Evolutionary conservation across 2,329 filamentous ascomycete species (phyloP), one percentile per base, ranked within the genome.

Genomic region (Fusarium sp.): DNA sequence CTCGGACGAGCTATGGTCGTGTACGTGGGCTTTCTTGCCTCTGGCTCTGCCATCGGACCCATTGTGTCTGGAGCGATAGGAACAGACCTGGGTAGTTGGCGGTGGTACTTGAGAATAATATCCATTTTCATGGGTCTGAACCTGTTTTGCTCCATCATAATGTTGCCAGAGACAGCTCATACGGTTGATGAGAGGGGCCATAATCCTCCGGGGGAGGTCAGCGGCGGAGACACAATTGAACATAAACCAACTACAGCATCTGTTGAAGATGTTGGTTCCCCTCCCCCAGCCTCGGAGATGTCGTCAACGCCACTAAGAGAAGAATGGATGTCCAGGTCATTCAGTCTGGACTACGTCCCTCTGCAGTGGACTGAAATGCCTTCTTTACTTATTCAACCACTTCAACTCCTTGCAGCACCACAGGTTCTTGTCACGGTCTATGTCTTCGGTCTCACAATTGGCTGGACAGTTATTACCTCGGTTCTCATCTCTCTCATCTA

Each of bases 81-180:
- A 9, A 27, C 27, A 3, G 32, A 32, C 2, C 8, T 62, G n/a
- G 20, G 18, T 4, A 62, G 57, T 8, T 62, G 60, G 60, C 20
- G 60, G 7, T 62, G 60, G 60, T 62, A 61, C 6, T n/a, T 62
- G 4, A 61, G 60, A 8, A 61, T 62, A 14, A 12, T 62, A 1
- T 41, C 57, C 3, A 27, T 54, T 2, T 8, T n/a, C 7, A 32
- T 16, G 1, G 46, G 57, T 1, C n/a, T 46, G 2, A 62, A 61
- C 2, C 16, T 61, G 1, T 1, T 61, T 12, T n/a, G 24, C 2
- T 54, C 60, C 0, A 41, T 61, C 2, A 16, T 62, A 9, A 62
- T 62, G 60, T 41, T 62, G 7, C 57, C 60, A 18, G 57, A 62
- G 46, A 62, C 60, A 4, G 30, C 25, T 6, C 46, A 41, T 8